Conservation (phyloP, 148 eudicot genomes). For the Polygonum maritimum region DNA sequence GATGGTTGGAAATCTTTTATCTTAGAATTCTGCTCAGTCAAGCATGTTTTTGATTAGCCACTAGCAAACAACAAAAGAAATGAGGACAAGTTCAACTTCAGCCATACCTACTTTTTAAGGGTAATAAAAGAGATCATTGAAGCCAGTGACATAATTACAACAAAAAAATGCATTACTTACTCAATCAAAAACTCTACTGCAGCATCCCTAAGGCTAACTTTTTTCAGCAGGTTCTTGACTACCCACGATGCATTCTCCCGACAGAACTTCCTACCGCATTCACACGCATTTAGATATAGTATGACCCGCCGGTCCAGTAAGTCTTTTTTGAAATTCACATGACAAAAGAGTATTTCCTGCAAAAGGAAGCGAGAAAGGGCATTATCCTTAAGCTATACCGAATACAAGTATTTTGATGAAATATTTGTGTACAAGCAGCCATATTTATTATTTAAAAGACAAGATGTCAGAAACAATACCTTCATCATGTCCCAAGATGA, state of each 20-base stretch:
- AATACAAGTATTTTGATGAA: slow-evolving; percentile 6
- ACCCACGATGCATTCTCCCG: slow-evolving; percentile 64
- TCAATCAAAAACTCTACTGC: slow-evolving; percentile 73
- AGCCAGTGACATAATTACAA: background rate
- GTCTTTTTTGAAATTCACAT: slow-evolving; percentile 65
- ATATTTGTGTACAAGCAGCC: background rate
- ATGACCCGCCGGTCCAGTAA: slow-evolving; percentile 61
- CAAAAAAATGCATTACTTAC: slow-evolving; percentile 29
- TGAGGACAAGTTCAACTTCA: background rate
- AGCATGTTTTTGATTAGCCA: background rate
- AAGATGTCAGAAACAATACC: slow-evolving; percentile 28
- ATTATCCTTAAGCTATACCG: background rate
- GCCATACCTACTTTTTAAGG: background rate
- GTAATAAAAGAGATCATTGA: background rate
- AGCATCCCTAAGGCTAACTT: slow-evolving; percentile 80
- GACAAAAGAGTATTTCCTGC: slow-evolving; percentile 89
- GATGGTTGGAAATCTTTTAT: background rate
- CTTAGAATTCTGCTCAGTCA: background rate
- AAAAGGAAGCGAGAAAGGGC: slow-evolving; percentile 16
- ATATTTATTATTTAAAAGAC: background rate
- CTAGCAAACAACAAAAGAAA: background rate
- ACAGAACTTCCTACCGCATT: slow-evolving; percentile 72
- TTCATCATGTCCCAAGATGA: slow-evolving; percentile 98
- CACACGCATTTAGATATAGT: slow-evolving; percentile 65
- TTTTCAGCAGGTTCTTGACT: slow-evolving; percentile 63